Conservation (phyloP, 768 basidiomycete genomes). For the Suillus discolor region DNA sequence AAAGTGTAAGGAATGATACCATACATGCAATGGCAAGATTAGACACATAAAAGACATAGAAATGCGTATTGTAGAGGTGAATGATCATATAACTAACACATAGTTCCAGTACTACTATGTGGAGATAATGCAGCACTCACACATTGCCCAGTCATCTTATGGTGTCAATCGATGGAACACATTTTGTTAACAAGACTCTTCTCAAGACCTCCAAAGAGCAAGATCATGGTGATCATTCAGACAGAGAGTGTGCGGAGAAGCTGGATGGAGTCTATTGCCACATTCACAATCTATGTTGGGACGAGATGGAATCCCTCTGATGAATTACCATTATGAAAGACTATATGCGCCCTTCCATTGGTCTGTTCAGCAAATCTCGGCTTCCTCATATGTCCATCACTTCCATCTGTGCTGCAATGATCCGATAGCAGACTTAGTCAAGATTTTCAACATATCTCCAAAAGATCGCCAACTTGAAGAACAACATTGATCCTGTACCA, state of each 20-base stretch:
- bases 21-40: too few species aligned
- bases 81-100: too few species aligned
- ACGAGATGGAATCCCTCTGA: neutral
- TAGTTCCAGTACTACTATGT: too few species aligned
- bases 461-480: neutral
- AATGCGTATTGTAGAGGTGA: too few species aligned
- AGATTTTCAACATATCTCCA: neutral
- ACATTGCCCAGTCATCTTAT: too few species aligned
- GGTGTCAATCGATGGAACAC: too few species aligned
- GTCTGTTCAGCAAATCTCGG: too few species aligned
- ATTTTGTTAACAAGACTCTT: too few species aligned
- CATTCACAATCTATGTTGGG: neutral
- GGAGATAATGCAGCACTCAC: too few species aligned
- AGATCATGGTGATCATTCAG: neutral
- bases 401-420: neutral
- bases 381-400: too few species aligned
- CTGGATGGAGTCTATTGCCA: neutral
- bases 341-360: neutral
- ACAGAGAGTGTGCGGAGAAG: neutral
- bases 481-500: neutral
- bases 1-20: too few species aligned
- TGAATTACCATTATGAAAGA: neutral
- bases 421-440: neutral
- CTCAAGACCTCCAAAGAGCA: neutral
- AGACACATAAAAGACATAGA: too few species aligned